Base-by-base conservation (phyloP, 192 early-diverging fungal species). In the Geranomyces michiganensis region DNA sequence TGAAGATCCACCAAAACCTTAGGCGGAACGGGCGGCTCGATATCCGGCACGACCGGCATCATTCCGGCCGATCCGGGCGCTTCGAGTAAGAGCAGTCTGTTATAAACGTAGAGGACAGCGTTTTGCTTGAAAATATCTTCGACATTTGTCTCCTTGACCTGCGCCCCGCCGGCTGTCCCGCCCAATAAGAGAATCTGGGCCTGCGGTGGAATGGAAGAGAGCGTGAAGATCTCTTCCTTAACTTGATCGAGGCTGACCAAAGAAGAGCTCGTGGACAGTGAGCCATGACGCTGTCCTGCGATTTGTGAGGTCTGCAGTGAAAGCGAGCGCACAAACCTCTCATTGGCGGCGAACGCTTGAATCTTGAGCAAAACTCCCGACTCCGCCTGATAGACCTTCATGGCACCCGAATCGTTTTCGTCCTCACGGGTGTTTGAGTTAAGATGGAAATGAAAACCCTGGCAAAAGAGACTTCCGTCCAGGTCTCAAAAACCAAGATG, bases 11-110 rank as follows among this genome's bases (percentile, higher is more conserved):
- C n/a, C 6, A 53, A 17, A n/a, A 53, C 74, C 14, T 70, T 64
- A 0, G 56, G 36, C 21, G 74, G 68, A 13, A 76, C 74, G 62
- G 68, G 74, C 0, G 74, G 74, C 26, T 76, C 74, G 19, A 76
- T 44, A 26, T 76, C 74, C 14, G 67, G 60, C 13, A 44, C 10
- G 0, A 63, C 49, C 13, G 64, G 56, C 19, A 53, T n/a, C 51
- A 44, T 56, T 41, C 31, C 26, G 10, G 27, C 56, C 9, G 33
- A 44, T 21, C 4, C 56, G 9, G 65, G 14, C 19, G 22, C 14
- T 15, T 29, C 33, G 49, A 68, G 56, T 17, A 76, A 61, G 19
- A 70, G 60, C 1, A 51, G 45, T 12, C 74, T 43, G 67, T 76
- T 70, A 32, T 68, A 76, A 8, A 76, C 68, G 41, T 44, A 76